These are phyloP conservation scores for Gracilaria domingensis DNA, from an alignment of 23 red algal genomes.

Conservation along the genomic window DNA sequence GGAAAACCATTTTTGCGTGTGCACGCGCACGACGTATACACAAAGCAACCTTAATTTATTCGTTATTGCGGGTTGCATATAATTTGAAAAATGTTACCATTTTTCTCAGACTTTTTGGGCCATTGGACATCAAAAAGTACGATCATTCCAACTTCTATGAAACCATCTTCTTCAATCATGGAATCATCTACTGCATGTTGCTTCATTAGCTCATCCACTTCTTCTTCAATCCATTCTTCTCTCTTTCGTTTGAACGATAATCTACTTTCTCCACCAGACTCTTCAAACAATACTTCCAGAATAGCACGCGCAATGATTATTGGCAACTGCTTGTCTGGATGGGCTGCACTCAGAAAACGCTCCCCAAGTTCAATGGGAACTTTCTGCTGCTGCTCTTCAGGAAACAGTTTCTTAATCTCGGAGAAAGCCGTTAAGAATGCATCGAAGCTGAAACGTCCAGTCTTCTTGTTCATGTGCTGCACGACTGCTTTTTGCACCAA, in stretches of 20 bases:
- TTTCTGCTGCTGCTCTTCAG: background rate
- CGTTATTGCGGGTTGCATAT: too few species aligned
- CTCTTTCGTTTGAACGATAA: constrained; percentile 5
- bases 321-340: background rate
- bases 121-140: constrained; percentile 12
- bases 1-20: too few species aligned
- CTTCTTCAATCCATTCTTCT: background rate
- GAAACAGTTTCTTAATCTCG: background rate
- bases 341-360: background rate
- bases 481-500: background rate
- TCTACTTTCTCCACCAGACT: background rate
- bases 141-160: constrained; percentile 8
- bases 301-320: background rate
- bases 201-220: constrained; percentile 1
- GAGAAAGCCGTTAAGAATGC: background rate
- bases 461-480: background rate
- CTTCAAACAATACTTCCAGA: background rate
- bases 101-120: background rate
- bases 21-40: too few species aligned
- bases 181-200: background rate
- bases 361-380: constrained; percentile 3
- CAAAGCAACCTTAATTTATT: too few species aligned
- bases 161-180: constrained; percentile 9
- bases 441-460: constrained; percentile 6
- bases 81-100: too few species aligned